These are phyloP conservation scores for Rubia tinctorum DNA, from an alignment of 305 asterid species.

Conservation along the genomic window DNA sequence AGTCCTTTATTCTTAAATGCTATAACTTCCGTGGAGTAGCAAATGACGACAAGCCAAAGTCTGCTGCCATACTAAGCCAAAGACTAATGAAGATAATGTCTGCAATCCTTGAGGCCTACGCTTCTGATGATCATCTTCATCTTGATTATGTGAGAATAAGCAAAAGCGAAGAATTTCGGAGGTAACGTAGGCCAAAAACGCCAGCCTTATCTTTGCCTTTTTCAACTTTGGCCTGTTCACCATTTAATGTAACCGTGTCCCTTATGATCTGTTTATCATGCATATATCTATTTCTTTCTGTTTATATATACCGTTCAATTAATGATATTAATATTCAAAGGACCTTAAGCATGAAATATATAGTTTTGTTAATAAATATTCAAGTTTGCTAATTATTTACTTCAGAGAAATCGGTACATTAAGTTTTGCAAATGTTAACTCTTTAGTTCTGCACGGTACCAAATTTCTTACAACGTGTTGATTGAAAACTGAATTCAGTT, in stretches of 20 bases:
- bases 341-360: neutral
- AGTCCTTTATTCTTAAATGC: conserved; percentile 74
- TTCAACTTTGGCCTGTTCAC: neutral
- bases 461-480: neutral
- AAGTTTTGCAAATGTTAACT: neutral
- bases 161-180: conserved; percentile 92
- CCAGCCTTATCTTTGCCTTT: neutral
- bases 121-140: conserved; percentile 59
- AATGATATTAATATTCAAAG: neutral
- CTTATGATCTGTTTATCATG: neutral
- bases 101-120: conserved; percentile 78
- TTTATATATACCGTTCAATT: neutral
- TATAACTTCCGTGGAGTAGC: conserved; percentile 71
- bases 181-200: conserved; percentile 30
- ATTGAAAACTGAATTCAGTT: neutral
- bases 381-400: neutral
- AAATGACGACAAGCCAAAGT: conserved; percentile 62
- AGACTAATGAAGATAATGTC: conserved; percentile 67
- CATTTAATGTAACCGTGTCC: neutral
- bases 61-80: conserved; percentile 47
- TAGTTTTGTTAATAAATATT: neutral
- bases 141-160: conserved; percentile 76
- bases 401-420: neutral
- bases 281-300: neutral
- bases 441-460: neutral